These are phyloP conservation scores for Atkinsonella hypoxylon DNA, from an alignment of 2,329 filamentous ascomycete species.

Conservation along the genomic window DNA sequence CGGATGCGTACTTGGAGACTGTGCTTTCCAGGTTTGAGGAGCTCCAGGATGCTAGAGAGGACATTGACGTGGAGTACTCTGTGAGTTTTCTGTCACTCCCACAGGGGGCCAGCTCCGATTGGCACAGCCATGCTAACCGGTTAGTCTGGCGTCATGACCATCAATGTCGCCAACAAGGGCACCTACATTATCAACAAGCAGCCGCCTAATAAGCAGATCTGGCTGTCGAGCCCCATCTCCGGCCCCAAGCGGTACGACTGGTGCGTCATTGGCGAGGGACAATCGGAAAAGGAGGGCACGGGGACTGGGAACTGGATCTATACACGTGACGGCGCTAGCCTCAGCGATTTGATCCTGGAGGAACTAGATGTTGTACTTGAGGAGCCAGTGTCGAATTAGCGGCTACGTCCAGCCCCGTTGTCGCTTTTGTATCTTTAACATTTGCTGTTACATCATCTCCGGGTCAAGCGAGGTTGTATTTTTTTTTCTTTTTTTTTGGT, in stretches of 20 bases:
- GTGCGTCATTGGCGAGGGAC: constrained; percentile 60
- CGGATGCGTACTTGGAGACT: constrained; percentile 60
- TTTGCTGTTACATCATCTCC: neutral
- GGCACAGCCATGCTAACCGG: no score
- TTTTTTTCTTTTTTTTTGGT: neutral
- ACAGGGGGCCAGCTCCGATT: no score
- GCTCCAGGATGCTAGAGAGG: constrained; percentile 58
- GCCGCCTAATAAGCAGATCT: constrained; percentile 93
- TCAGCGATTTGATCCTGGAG: constrained; percentile 59
- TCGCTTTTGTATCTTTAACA: neutral
- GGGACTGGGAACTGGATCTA: constrained; percentile 76
- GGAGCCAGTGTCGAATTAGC: constrained; percentile 15
- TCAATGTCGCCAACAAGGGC: constrained; percentile 56
- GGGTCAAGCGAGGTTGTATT: neutral
- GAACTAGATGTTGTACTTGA: constrained; percentile 61
- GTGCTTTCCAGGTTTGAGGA: constrained; percentile 54
- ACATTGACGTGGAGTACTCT: constrained; percentile 80
- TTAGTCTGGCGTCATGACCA: constrained; percentile 75
- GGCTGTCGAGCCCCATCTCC: constrained; percentile 82
- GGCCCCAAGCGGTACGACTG: constrained; percentile 94
- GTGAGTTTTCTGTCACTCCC: constrained; percentile 37
- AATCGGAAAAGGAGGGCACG: constrained; percentile 64
- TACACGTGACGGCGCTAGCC: constrained; percentile 63
- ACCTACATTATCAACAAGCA: constrained; percentile 98
- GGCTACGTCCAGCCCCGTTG: neutral